A percentile compares a stretch with the other conserved stretches of the same genome.
These are phyloP conservation scores for Canavalia ensiformis DNA, from an alignment of 306 rosid species.

Conservation along the genomic window DNA sequence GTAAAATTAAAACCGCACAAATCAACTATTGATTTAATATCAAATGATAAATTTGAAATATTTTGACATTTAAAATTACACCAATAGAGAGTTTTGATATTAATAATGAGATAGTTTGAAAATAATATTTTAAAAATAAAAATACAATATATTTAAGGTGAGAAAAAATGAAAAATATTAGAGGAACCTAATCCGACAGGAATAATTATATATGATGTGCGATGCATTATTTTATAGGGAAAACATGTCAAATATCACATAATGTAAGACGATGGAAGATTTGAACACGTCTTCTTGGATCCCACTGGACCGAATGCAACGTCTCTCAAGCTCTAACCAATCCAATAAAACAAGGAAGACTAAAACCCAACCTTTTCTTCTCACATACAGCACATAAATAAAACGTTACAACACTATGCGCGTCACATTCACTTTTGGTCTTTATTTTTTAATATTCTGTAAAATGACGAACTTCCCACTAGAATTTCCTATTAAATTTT, in stretches of 20 bases:
- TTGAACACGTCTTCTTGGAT: slow-evolving; percentile 35
- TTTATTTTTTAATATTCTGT: no score
- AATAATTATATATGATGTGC: no score
- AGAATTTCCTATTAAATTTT: no score
- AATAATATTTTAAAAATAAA: background rate
- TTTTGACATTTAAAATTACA: no score
- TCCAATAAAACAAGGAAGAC: background rate
- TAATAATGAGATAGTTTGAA: no score
- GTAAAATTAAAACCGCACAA: no score
- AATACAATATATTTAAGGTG: background rate
- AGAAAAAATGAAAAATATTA: no score
- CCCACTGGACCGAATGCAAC: slow-evolving; percentile 29
- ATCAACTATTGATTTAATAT: no score
- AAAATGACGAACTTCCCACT: no score
- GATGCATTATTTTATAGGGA: background rate
- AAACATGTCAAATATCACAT: no score
- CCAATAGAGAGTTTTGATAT: no score
- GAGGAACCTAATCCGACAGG: background rate
- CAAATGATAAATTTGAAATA: no score
- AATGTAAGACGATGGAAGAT: background rate
- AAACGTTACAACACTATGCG: slow-evolving; percentile 3
- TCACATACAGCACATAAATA: slow-evolving; percentile 1
- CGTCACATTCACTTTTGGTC: slow-evolving; percentile 38
- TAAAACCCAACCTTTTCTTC: slow-evolving; percentile 17
- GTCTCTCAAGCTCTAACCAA: slow-evolving; percentile 12